Evolutionary conservation across 768 basidiomycete genomes (phyloP), one percentile per base, ranked within the genome.

Genomic region (Pulveroboletus sp.): DNA sequence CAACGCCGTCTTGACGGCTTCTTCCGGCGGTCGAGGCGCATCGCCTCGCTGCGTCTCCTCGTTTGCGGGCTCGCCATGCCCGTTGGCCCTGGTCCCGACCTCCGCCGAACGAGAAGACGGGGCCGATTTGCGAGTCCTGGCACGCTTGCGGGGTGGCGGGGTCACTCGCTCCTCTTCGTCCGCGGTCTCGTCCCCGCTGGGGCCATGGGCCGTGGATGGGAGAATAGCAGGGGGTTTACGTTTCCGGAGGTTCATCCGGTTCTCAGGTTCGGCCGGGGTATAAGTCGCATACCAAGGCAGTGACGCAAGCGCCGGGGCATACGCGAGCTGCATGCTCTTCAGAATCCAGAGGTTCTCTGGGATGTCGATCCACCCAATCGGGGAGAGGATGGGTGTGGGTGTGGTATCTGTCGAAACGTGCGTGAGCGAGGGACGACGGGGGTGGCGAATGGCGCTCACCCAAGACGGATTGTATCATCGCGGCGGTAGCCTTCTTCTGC

Each of bases 381-480:
- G 67, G 30, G 69, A 63, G 17, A 69, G 62, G 30, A 67, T 69
- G 12, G 66, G 66, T 17, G 63, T 61, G 9, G 66, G 66, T 0
- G 59, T 63, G 1, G 59, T 54, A 46, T 65, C 66, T 67, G 27
- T 29, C 36, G 38, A 39, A 34, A 36, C 19, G 36, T 14, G 47
- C 26, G 51, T 65, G 29, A 60, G 20, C 23, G n/a, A n/a, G n/a
- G n/a, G n/a, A n/a, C n/a, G n/a, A n/a, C n/a, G n/a, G n/a, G n/a
- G n/a, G n/a, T n/a, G n/a, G n/a, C n/a, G n/a, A n/a, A n/a, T n/a
- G n/a, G n/a, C 34, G 77, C 82, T 59, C 62, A 84, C 83, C 67
- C 43, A 78, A 66, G 47, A 83, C 70, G 38, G 71, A 73, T 60
- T 80, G 75, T 27, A 86, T 78, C 47, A 75, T 61, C n/a, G 64